phyloP scores from a whole-genome alignment of 2,329 filamentous ascomycete genomes.

The Apiospora kogelbergensis region DNA sequence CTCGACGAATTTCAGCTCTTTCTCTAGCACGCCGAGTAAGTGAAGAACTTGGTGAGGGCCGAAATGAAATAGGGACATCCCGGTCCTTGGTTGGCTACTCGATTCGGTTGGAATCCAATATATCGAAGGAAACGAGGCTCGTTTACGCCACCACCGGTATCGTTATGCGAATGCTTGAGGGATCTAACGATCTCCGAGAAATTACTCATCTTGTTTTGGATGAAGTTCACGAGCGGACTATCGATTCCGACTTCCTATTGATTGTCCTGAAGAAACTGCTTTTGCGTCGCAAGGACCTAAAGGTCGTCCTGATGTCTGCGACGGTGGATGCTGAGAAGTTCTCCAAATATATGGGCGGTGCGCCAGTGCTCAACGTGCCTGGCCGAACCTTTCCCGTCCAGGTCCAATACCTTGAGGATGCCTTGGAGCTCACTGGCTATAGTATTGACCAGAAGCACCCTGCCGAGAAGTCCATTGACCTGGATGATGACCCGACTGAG shows the following conservation, averaged over 20 bases:
- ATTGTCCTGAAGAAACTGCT: conserved; percentile 88
- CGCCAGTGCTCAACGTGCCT: conserved; percentile 86
- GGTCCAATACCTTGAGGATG: conserved; percentile 88
- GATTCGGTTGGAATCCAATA: conserved; percentile 88
- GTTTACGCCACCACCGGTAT: conserved; percentile 91
- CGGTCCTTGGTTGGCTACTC: conserved; percentile 91
- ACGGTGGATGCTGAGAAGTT: conserved; percentile 93
- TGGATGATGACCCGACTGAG: conserved; percentile 61
- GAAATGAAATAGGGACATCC: conserved; percentile 76
- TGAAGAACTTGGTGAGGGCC: conserved; percentile 87
- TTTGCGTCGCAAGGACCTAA: conserved; percentile 74
- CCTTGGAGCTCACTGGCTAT: conserved; percentile 83
- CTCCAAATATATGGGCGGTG: conserved; percentile 81
- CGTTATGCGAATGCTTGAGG: conserved; percentile 96
- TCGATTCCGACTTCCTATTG: conserved; percentile 94
- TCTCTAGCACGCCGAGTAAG: conserved; percentile 91
- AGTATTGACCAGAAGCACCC: conserved; percentile 49
- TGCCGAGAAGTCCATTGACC: conserved; percentile 56
- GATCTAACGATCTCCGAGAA: conserved; percentile 79
- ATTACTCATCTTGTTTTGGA: conserved; percentile 96
- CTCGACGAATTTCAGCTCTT: conserved; percentile 92
- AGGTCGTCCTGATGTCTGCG: conserved; percentile 95
- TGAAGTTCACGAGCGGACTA: conserved; percentile 93
- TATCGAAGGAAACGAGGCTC: conserved; percentile 75
- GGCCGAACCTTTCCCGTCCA: conserved; percentile 92